These are phyloP conservation scores for Lepidium didymum DNA, from an alignment of 345 rosid genomes.

Conservation along the genomic window DNA sequence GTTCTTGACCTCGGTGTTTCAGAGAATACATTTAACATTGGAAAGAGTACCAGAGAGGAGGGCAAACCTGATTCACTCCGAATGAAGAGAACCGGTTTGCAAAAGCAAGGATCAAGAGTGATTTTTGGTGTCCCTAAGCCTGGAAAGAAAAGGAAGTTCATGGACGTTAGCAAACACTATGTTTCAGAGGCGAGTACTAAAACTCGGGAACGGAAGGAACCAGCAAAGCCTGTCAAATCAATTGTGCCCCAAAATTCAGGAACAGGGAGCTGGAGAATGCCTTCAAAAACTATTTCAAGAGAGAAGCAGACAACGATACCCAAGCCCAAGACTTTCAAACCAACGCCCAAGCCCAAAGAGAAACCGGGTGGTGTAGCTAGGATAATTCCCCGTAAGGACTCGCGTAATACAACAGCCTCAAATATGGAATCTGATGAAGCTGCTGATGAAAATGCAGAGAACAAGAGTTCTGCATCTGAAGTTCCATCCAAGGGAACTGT, in stretches of 20 bases:
- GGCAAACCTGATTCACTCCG: slow-evolving; percentile 46
- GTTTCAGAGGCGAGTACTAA: slow-evolving; percentile 44
- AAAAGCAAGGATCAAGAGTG: slow-evolving; percentile 76
- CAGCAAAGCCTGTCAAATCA: slow-evolving; percentile 54
- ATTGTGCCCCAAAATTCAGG: slow-evolving; percentile 62
- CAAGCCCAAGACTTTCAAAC: slow-evolving; percentile 50
- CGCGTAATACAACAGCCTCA: slow-evolving; percentile 27
- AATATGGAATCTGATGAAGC: slow-evolving; percentile 30
- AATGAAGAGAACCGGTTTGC: slow-evolving; percentile 64
- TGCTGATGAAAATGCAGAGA: slow-evolving; percentile 37
- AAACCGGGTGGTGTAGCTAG: slow-evolving; percentile 40
- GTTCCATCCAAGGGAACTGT: slow-evolving; percentile 39
- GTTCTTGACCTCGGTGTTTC: slow-evolving; percentile 46
- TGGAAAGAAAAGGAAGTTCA: slow-evolving; percentile 93
- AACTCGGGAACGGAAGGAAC: slow-evolving; percentile 46
- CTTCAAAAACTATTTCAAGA: slow-evolving; percentile 42
- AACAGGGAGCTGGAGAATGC: slow-evolving; percentile 53
- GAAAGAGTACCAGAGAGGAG: slow-evolving; percentile 49
- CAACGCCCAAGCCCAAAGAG: slow-evolving; percentile 58
- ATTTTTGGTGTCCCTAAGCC: slow-evolving; percentile 93
- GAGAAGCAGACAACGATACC: slow-evolving; percentile 48
- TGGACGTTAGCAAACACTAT: slow-evolving; percentile 97
- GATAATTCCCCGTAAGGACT: slow-evolving; percentile 39
- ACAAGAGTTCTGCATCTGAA: slow-evolving; percentile 34
- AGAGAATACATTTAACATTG: slow-evolving; percentile 63